phyloP scores from a whole-genome alignment of 2,329 filamentous ascomycete species.

The Neopestalotiopsis rosae region DNA sequence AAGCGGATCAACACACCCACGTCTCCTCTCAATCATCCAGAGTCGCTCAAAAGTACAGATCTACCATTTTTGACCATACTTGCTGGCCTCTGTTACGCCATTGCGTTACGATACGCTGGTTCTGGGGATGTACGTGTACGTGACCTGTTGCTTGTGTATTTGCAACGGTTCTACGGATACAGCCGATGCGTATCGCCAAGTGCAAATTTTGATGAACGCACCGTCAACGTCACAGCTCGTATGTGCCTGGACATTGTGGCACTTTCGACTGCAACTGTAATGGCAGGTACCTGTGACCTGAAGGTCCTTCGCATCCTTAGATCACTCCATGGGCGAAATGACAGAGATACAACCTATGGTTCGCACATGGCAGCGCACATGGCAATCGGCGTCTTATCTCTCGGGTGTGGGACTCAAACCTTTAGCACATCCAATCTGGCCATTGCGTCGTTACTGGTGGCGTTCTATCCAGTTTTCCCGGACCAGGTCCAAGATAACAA shows the following conservation, averaged over 20 bases:
- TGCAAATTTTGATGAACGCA: constrained; percentile 77
- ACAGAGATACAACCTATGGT: constrained; percentile 85
- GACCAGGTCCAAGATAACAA: constrained; percentile 90
- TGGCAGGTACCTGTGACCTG: constrained; percentile 95
- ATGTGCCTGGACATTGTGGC: constrained; percentile 92
- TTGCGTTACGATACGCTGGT: constrained; percentile 77
- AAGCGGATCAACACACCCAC: constrained; percentile 61
- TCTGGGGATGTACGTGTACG: constrained; percentile 74
- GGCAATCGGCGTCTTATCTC: constrained; percentile 87
- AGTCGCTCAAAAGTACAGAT: constrained; percentile 74
- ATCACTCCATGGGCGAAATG: constrained; percentile 84
- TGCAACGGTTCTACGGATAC: constrained; percentile 86
- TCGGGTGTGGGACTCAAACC: constrained; percentile 91
- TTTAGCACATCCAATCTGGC: constrained; percentile 89
- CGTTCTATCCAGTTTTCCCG: constrained; percentile 94
- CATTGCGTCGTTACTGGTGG: constrained; percentile 82
- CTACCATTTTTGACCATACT: constrained; percentile 93
- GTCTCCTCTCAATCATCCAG: constrained; percentile 49
- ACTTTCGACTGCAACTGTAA: constrained; percentile 82
- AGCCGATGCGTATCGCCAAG: constrained; percentile 50
- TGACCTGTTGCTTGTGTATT: constrained; percentile 81
- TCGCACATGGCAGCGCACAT: constrained; percentile 93
- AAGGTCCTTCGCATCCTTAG: constrained; percentile 83
- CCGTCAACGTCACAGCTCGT: constrained; percentile 81
- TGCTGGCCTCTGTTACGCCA: constrained; percentile 83